These are phyloP conservation scores for Penicillium bialowiezense DNA, from an alignment of 495 filamentous ascomycete genomes.

Conservation along the genomic window DNA sequence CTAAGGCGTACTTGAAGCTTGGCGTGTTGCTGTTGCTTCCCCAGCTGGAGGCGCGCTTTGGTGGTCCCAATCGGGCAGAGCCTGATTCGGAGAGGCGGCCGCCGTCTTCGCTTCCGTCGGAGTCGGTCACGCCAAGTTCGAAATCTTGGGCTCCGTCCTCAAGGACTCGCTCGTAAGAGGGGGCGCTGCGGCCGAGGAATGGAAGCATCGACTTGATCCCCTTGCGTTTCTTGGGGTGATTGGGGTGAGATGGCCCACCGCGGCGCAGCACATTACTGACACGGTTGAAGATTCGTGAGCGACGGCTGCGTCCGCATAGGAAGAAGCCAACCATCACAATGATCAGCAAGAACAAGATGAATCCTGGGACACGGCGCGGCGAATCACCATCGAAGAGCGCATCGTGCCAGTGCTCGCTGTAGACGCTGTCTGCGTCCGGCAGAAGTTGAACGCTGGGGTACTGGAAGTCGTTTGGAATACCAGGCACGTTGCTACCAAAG, in stretches of 20 bases:
- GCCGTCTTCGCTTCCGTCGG: constrained; percentile 51
- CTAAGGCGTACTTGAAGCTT: constrained; percentile 55
- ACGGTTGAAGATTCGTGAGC: constrained; percentile 61
- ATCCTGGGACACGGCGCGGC: constrained; percentile 66
- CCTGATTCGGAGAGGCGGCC: constrained; percentile 34
- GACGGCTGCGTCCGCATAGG: constrained; percentile 67
- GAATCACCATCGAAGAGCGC: constrained; percentile 58
- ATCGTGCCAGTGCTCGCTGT: constrained; percentile 73
- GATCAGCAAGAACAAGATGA: constrained; percentile 72
- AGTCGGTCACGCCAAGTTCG: constrained; percentile 65
- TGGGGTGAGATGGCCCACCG: constrained; percentile 49
- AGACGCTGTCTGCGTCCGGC: constrained; percentile 41
- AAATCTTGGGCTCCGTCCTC: constrained; percentile 72
- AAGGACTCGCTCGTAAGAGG: constrained; percentile 81
- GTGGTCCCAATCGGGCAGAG: constrained; percentile 25
- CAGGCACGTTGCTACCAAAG: constrained; percentile 77
- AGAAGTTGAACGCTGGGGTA: constrained; percentile 65
- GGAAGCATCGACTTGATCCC: constrained; percentile 51
- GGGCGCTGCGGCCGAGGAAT: constrained; percentile 52
- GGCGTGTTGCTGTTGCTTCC: constrained; percentile 33
- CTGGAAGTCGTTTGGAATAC: constrained; percentile 76
- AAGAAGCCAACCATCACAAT: constrained; percentile 64
- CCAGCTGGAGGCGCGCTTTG: constrained; percentile 40
- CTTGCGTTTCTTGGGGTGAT: constrained; percentile 50
- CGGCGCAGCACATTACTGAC: constrained; percentile 50